A percentile compares a stretch with the other conserved stretches of the same genome.
Evolutionary conservation across 805 yeast genomes (phyloP).

Genomic region (Metschnikowia sp.): DNA sequence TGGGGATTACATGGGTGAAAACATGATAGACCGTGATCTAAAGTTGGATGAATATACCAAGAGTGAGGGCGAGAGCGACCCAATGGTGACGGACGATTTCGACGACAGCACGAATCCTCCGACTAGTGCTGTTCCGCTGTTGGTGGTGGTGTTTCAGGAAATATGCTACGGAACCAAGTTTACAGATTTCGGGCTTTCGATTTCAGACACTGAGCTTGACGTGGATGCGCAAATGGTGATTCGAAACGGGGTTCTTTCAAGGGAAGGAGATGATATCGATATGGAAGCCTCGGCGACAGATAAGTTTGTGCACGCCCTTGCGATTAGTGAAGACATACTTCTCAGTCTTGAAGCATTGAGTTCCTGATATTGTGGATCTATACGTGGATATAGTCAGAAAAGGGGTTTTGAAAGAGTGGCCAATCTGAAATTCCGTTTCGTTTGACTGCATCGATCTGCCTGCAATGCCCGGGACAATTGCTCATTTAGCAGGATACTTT

Average conservation of each 20-base stretch:
- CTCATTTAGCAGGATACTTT: too few species aligned
- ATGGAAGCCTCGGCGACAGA: slow-evolving; percentile 21
- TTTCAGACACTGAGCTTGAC: not conserved
- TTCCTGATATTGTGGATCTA: too few species aligned
- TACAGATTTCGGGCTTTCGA: slow-evolving; percentile 15
- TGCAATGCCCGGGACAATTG: too few species aligned
- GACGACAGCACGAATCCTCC: too few species aligned
- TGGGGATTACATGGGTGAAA: slow-evolving; percentile 12
- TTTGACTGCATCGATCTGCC: too few species aligned
- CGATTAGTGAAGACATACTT: slow-evolving; percentile 31
- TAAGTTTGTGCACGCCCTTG: slow-evolving; percentile 25
- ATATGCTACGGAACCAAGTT: slow-evolving; percentile 22
- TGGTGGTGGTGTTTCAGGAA: slow-evolving; percentile 19
- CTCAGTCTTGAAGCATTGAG: slow-evolving; percentile 18
- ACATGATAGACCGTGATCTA: slow-evolving; percentile 9
- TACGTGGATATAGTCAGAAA: too few species aligned
- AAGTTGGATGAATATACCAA: slow-evolving; percentile 29
- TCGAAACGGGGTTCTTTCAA: slow-evolving; percentile 25
- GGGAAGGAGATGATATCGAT: slow-evolving; percentile 10
- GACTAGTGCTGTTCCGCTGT: not conserved
- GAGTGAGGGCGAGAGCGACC: slow-evolving; percentile 7
- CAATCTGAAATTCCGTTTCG: too few species aligned
- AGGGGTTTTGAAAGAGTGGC: too few species aligned
- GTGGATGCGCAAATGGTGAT: slow-evolving; percentile 24
- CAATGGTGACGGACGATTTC: not conserved